Evolutionary conservation across 2,329 filamentous ascomycete genomes (phyloP), one percentile per base, ranked within the genome.

Genomic region (Botryotinia globosa): DNA sequence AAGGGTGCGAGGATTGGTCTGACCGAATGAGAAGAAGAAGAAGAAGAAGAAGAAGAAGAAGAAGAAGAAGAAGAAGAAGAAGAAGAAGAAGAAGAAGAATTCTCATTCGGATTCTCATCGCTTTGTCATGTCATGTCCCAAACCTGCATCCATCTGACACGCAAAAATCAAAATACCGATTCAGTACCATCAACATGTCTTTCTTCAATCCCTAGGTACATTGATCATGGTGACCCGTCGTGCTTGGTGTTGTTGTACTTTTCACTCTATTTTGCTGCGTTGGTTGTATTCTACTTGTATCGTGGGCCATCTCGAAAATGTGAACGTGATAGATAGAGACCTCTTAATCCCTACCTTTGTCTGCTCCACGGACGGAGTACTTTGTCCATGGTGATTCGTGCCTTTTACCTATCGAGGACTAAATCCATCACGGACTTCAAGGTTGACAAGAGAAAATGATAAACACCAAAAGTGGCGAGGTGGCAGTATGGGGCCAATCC

Each of bases 321-420:
- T 39, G 68, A 71, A 71, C 58, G 68, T 71, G 68, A 71, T 71
- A n/a, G n/a, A n/a, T n/a, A n/a, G n/a, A n/a, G n/a, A 32, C 44
- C 58, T 63, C 42, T 34, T 34, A 9, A 48, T 34, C 62, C 62
- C 62, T 65, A 65, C 62, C 42, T 9, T 22, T 3, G 12, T 45
- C 62, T 29, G 39, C 37, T 65, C 42, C 32, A 64, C 48, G 48
- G 14, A 16, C 48, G 25, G 48, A 54, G 25, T n/a, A 64, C 37
- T 20, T 64, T 0, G 32, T 32, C n/a, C n/a, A n/a, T n/a, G n/a
- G n/a, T n/a, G n/a, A n/a, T n/a, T n/a, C n/a, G 37, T 18, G 18
- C 8, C 62, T 42, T 64, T 44, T 25, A 32, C 61, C 61, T 22
- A 48, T 48, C 62, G 29, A 48, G 62, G 42, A 65, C 62, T 65